Percentiles rank a stretch among this genome's conserved stretches.
Conservation (phyloP, 768 basidiomycete genomes). For the Tricholoma bakamatsutake region DNA sequence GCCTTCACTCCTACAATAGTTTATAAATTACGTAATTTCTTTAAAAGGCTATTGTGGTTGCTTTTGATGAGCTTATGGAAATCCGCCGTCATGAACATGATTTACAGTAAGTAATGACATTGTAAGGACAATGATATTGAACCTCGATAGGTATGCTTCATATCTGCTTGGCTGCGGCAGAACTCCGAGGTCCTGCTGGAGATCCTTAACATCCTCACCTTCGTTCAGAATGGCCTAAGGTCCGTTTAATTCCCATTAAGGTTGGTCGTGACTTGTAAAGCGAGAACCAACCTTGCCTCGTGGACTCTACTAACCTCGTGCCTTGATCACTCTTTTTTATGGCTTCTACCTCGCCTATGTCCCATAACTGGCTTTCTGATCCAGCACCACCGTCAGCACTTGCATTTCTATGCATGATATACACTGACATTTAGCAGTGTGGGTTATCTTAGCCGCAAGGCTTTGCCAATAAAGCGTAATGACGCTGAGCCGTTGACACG, state of each 20-base stretch:
- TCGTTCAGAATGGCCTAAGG: background rate
- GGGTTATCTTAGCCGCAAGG: constrained; percentile 61
- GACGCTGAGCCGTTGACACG: constrained; percentile 82
- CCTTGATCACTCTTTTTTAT: constrained; percentile 36
- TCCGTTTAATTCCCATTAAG: constrained; percentile 1
- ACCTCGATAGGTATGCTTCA: too few relatives aligned
- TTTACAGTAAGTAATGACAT: too few relatives aligned
- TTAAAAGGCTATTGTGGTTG: too few relatives aligned
- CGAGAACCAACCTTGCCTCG: constrained; percentile 8
- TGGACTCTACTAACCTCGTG: constrained; percentile 22
- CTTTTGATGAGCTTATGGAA: too few relatives aligned
- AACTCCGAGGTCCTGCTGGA: too few relatives aligned
- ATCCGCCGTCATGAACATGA: too few relatives aligned
- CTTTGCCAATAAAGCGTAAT: constrained; percentile 73
- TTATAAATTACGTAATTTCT: too few relatives aligned
- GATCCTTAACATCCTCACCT: background rate
- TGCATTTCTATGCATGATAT: constrained; percentile 7
- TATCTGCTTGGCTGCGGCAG: too few relatives aligned
- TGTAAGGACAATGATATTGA: too few relatives aligned
- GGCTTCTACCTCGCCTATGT: constrained; percentile 36
- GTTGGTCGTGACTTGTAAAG: constrained; percentile 6
- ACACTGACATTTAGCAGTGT: constrained; percentile 28
- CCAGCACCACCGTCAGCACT: constrained; percentile 46
- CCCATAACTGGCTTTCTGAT: constrained; percentile 40
- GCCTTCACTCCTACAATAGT: too few relatives aligned